Evolutionary conservation across 495 filamentous ascomycete species (phyloP), one percentile per base, ranked within the genome.

Genomic region (Hypomontagnella submonticulosa): DNA sequence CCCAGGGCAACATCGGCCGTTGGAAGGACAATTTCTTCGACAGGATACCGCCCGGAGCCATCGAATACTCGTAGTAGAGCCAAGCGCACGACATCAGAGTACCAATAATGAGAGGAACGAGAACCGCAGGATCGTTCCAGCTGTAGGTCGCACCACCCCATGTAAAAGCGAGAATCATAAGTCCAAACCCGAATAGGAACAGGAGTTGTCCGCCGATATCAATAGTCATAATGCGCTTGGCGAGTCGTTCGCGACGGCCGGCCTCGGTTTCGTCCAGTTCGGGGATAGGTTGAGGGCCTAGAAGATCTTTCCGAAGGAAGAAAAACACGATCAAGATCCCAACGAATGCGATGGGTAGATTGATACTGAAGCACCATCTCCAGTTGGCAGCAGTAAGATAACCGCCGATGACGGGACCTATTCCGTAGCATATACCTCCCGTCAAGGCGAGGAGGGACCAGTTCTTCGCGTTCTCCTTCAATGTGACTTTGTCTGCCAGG

Each of bases 331-430:
- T n/a, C 38, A 78, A 42, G 12, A 81, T 59, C 8, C 74, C 76
- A 8, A 78, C 55, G 16, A 73, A 69, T 4, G 72, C 75, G 41
- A 88, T 77, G 6, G 82, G 82, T 4, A 87, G 73, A 18, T 83
- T 81, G 33, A 89, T 80, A 7, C 78, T 82, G 66, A 89, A 89
- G 64, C 83, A 86, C 76, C 84, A 88, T 20, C 85, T 70, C 84
- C 85, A 88, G 32, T 73, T 83, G 1, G 72, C 74, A 47, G 77
- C 34, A 8, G 79, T 76, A 13, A 81, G 66, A 38, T 70, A 66
- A 1, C 71, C 71, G 10, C 85, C 85, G 15, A 85, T 75, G 13
- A 85, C 79, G 0, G 86, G 87, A 0, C 87, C 85, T 13, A 86
- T 60, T 0, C 79, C 77, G 61, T 83, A 88, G 12, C 79, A 78